These are phyloP conservation scores for Giardia muris DNA, from an alignment of 208 protist genomes.

Conservation along the genomic window DNA sequence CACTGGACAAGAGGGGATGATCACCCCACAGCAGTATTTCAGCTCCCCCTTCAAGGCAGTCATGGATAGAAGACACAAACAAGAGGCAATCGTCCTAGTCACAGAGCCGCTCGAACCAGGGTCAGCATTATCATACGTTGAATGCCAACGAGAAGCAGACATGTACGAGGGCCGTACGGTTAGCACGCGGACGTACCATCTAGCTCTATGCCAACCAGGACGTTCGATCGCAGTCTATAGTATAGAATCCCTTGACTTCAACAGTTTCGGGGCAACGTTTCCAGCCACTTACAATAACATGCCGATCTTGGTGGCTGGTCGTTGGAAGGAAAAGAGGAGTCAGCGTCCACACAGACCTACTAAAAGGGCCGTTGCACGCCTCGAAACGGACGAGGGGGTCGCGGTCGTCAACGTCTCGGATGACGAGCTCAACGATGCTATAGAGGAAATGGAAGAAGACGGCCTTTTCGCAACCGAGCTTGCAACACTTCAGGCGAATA, in stretches of 20 bases:
- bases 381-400: neutral
- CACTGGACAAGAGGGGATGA: neutral
- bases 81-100: neutral
- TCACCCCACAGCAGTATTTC: conserved; percentile 9
- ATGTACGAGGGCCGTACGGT: neutral
- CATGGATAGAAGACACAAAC: neutral
- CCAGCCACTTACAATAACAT: neutral
- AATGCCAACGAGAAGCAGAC: neutral
- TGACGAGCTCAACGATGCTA: neutral
- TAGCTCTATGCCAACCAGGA: neutral
- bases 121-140: neutral
- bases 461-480: neutral
- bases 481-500: neutral
- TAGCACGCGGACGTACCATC: neutral
- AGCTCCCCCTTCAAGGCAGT: neutral
- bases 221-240: neutral
- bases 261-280: neutral
- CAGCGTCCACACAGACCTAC: neutral
- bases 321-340: neutral
- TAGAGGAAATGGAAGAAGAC: neutral
- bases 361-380: neutral
- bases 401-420: neutral
- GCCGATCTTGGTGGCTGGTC: neutral
- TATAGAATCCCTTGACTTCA: neutral
- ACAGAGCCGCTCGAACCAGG: neutral